Percentiles rank a stretch among this genome's conserved stretches.
These are phyloP conservation scores for Amyloporia xantha DNA, from an alignment of 768 basidiomycete species.

Conservation along the genomic window DNA sequence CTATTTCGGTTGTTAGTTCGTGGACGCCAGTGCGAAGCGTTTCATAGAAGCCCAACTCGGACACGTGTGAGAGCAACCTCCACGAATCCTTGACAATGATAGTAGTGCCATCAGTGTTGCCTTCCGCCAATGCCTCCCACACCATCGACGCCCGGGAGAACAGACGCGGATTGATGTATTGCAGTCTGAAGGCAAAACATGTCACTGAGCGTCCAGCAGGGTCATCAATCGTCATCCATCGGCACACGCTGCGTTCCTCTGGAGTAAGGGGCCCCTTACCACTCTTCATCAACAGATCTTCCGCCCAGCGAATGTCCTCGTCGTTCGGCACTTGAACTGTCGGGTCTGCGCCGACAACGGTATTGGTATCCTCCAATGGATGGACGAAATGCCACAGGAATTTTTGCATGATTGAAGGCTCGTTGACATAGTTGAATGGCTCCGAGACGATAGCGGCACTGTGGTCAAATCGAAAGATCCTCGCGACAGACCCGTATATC, in stretches of 20 bases:
- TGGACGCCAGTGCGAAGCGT: not conserved
- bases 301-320: not conserved
- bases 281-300: not conserved
- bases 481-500: conserved; percentile 6
- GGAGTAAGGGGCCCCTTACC: not conserved
- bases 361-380: not conserved
- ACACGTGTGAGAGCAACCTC: not conserved
- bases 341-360: not conserved
- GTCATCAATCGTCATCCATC: not conserved
- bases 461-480: conserved; percentile 11
- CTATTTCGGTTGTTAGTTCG: not conserved
- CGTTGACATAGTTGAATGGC: not conserved
- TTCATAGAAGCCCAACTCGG: conserved; percentile 7
- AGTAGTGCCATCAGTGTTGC: not conserved
- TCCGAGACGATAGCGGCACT: conserved; percentile 1
- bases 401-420: not conserved
- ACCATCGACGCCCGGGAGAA: not conserved
- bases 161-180: not conserved
- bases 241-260: no score
- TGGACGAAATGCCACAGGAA: conserved; percentile 12
- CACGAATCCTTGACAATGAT: not conserved
- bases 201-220: not conserved
- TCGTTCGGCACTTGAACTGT: not conserved
- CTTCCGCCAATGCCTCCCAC: not conserved
- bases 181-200: not conserved